Conservation (phyloP, 306 rosid genomes). For the Notholithocarpus densiflorus region DNA sequence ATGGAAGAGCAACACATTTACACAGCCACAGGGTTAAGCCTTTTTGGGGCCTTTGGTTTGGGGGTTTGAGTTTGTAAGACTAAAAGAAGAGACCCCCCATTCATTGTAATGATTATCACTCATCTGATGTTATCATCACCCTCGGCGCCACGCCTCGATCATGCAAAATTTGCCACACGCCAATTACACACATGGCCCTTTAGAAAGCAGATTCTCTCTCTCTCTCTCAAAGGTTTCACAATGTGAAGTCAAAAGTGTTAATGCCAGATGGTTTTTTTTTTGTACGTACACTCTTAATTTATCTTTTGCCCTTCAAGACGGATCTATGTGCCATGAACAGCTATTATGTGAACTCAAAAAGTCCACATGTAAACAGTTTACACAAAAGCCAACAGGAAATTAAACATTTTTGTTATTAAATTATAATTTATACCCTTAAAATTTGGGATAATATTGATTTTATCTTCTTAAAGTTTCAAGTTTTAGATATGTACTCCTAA, state of each 20-base stretch:
- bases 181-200: constrained; percentile 1
- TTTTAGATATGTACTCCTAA: too few species aligned
- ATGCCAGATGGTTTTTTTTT: not conserved
- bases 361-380: too few species aligned
- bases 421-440: too few species aligned
- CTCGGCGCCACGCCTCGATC: constrained; percentile 68
- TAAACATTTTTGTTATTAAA: too few species aligned
- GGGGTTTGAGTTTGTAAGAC: not conserved
- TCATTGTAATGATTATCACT: constrained; percentile 43
- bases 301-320: too few species aligned
- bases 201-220: constrained; percentile 22
- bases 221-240: not conserved
- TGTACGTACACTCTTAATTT: not conserved
- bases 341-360: too few species aligned
- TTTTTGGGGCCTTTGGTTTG: not conserved
- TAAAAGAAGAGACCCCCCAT: constrained; percentile 20
- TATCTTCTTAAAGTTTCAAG: too few species aligned
- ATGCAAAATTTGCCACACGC: constrained; percentile 26
- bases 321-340: too few species aligned
- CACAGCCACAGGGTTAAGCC: not conserved
- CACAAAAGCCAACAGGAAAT: too few species aligned
- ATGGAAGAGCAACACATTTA: too few species aligned
- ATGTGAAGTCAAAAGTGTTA: constrained; percentile 2
- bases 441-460: too few species aligned
- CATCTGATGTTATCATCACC: constrained; percentile 45